Percentiles rank a stretch among this genome's conserved stretches.
phyloP scores from a whole-genome alignment of 2,329 filamentous ascomycete genomes.

The Xylariomycetidae sp. region DNA sequence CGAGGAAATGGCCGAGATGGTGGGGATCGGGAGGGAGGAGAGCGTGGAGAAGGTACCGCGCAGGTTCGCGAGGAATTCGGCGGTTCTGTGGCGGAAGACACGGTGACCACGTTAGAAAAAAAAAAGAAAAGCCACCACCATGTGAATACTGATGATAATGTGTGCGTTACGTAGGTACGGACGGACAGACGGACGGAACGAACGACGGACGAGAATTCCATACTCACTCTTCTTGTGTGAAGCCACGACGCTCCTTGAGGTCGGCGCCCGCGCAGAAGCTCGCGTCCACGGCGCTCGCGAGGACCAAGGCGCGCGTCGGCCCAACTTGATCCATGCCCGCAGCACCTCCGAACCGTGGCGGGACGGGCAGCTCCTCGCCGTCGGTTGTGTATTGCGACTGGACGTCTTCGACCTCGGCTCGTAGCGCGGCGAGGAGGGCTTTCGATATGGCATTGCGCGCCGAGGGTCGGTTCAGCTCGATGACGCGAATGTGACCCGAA shows the following conservation, averaged over 20 bases:
- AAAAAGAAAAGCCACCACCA: no score
- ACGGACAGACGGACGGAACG: neutral
- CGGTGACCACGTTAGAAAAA: neutral
- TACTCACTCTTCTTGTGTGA: conserved; percentile 72
- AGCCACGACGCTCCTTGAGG: conserved; percentile 77
- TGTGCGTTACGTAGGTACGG: conserved; percentile 3
- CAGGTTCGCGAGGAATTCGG: conserved; percentile 71
- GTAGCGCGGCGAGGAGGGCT: conserved; percentile 68
- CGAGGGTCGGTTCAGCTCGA: conserved; percentile 78
- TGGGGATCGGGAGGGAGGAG: conserved; percentile 75
- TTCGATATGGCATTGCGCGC: conserved; percentile 89
- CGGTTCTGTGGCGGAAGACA: conserved; percentile 55
- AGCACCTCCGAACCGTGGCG: conserved; percentile 38
- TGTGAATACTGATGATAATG: no score
- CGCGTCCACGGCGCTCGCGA: conserved; percentile 79
- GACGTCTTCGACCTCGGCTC: conserved; percentile 67
- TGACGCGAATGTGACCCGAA: conserved; percentile 78
- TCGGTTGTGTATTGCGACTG: conserved; percentile 54
- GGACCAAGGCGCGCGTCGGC: conserved; percentile 72
- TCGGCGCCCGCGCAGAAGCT: conserved; percentile 95
- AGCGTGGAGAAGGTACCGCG: conserved; percentile 72
- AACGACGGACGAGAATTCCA: conserved; percentile 2
- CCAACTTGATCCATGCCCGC: conserved; percentile 42
- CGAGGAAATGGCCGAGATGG: conserved; percentile 82
- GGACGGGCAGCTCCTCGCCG: conserved; percentile 45